Conservation (phyloP, 192 early-diverging fungal genomes). For the Coemansia nantahalensis region DNA sequence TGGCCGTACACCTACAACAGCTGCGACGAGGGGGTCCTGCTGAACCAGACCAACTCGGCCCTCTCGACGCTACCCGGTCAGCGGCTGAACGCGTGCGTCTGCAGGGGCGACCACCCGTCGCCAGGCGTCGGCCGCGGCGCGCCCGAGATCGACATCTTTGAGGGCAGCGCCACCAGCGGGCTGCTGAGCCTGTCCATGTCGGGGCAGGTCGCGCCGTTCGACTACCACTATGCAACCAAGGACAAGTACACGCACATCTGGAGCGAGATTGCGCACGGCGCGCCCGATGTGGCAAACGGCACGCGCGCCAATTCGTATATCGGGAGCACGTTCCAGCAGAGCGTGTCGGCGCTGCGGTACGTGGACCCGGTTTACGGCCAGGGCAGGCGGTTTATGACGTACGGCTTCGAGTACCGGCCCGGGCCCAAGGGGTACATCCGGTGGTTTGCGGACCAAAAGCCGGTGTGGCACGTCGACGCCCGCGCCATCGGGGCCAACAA, state of each 20-base stretch:
- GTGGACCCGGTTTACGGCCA: constrained; percentile 33
- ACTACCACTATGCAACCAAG: constrained; percentile 51
- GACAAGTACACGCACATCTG: constrained; percentile 48
- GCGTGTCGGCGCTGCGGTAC: constrained; percentile 42
- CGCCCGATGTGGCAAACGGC: constrained; percentile 17
- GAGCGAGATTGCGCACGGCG: constrained; percentile 27
- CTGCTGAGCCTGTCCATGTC: constrained; percentile 49
- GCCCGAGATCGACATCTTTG: constrained; percentile 59
- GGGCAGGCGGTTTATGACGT: constrained; percentile 44
- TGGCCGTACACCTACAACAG: constrained; percentile 57
- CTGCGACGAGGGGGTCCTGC: constrained; percentile 55
- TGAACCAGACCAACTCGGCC: constrained; percentile 57
- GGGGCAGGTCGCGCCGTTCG: constrained; percentile 54
- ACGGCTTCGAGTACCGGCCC: constrained; percentile 55
- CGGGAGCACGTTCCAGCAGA: constrained; percentile 54
- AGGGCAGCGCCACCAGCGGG: constrained; percentile 41
- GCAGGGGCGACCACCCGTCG: constrained; percentile 55
- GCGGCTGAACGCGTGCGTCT: constrained; percentile 55
- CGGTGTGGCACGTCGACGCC: constrained; percentile 42
- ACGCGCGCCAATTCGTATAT: constrained; percentile 51
- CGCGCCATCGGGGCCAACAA: constrained; percentile 45
- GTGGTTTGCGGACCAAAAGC: constrained; percentile 44
- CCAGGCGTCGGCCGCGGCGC: constrained; percentile 56
- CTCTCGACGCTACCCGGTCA: constrained; percentile 57
- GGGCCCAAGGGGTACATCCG: constrained; percentile 43